Base-by-base conservation (phyloP, 805 yeast genomes). In the Yarrowia porcina region DNA sequence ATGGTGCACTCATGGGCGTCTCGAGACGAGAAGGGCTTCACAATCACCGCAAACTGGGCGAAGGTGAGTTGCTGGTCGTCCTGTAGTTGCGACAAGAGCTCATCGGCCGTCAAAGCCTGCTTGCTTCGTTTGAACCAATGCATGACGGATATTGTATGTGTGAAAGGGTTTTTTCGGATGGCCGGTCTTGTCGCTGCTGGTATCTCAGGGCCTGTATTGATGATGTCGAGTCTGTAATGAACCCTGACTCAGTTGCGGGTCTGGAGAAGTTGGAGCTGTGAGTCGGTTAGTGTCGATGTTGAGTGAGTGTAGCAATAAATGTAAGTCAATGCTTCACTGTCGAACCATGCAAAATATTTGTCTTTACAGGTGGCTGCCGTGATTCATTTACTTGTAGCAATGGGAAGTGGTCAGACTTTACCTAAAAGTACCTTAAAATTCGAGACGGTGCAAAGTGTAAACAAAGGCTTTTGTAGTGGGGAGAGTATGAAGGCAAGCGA, bases 1-100 rank as follows among this genome's bases (percentile, higher is more conserved):
- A 61, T 61, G 28, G 64, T 39, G 49, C 61, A 56, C n/a, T 56
- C 61, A 17, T 56, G 61, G 30, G 63, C 39, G 42, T 60, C 61
- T 12, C 61, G 32, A 20, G 63, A 23, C 7, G 61, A 60, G 20
- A 47, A 50, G 18, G 57, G 63, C 44, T 47, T 44, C 28, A 60
- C 61, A 32, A 60, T 60, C 28, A 60, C 36, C 12, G 63, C 63
- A 12, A 50, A 60, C 13, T 47, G 57, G n/a, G 57, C 57, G 23
- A 60, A 60, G 2, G 63, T 60, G 42, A 47, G 42, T 23, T 50
- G 61, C 44, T 60, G 63, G 36, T 44, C 61, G 15, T 60, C 61
- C 27, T 47, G 63, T 15, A 60, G 63, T 20, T 47, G 61, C 44
- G 61, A 33, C 18, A 60, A 25, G 20, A 60, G 44, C 32, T 44